Evolutionary conservation across 768 basidiomycete genomes (phyloP).

Genomic region (Pulveroboletus sp.): DNA sequence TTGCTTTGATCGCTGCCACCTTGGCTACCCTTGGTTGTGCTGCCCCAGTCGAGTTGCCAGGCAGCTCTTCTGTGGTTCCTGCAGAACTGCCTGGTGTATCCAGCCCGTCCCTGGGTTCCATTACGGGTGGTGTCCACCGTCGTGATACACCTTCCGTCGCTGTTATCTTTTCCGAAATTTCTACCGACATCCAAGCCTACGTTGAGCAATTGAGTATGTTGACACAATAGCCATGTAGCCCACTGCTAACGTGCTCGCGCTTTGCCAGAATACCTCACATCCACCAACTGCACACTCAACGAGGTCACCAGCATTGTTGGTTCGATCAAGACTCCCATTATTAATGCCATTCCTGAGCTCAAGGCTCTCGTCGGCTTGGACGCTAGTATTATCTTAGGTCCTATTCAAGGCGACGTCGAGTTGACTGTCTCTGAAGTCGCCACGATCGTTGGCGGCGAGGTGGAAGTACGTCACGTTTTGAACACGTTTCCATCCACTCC

Average conservation of each 20-base stretch:
- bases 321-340: conserved; percentile 24
- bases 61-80: not conserved
- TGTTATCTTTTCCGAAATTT: conserved; percentile 24
- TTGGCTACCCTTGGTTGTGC: conserved; percentile 29
- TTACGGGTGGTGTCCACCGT: not conserved
- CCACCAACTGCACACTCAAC: conserved; percentile 22
- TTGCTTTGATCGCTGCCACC: conserved; percentile 25
- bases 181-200: conserved; percentile 12
- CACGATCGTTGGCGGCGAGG: conserved; percentile 17
- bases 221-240: not conserved
- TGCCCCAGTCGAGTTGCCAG: conserved; percentile 12
- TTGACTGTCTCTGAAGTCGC: conserved; percentile 29
- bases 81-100: no score
- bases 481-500: not conserved
- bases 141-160: conserved; percentile 19
- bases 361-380: conserved; percentile 25
- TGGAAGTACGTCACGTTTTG: conserved; percentile 17
- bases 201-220: conserved; percentile 28
- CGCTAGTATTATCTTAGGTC: conserved; percentile 22
- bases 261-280: conserved; percentile 22
- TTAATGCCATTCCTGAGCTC: conserved; percentile 20
- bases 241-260: not conserved
- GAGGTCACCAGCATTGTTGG: conserved; percentile 19
- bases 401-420: conserved; percentile 17
- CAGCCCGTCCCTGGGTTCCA: not conserved